Base-by-base conservation (phyloP, 768 basidiomycete species). In the Termitomyces sp. region DNA sequence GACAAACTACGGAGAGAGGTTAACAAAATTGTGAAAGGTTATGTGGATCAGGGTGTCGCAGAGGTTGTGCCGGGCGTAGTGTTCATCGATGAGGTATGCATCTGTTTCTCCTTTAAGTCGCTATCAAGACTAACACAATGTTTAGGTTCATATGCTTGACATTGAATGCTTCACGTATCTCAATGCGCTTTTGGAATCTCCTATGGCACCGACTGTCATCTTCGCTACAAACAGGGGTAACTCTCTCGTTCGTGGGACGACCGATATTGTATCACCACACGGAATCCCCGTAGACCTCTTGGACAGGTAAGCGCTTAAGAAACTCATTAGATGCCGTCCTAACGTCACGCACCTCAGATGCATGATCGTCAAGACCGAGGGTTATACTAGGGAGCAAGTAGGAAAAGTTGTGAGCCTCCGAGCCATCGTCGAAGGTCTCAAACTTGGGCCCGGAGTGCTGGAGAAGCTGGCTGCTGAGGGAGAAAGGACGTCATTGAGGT, bases 81-180 rank as follows among this genome's bases (percentile, higher is more conserved):
- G 14, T 99, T 99, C 73, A 95, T 99, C 60, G 97, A 98, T 70
- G 97, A 99, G 84, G 96, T 97, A 65, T 58, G 82, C 5, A 36
- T 37, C 18, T 30, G 50, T 34, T 51, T 24, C 47, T 27, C 40
- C 56, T 50, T 48, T 22, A 33, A 44, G 24, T 60, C 27, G 48
- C 40, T 33, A 37, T 33, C 24, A 40, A 20, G 43, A 55, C 39
- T 16, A 33, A 14, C 18, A 67, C 40, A 34, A 14, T 36, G 22
- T 30, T 40, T 66, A 97, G 95, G 96, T 98, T 24, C 97, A 99
- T 76, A 98, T 98, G 96, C 86, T 99, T 59, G 97, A 99, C 71
- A 95, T 98, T 67, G 97, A 99, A 72, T 98, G 95, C 72, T 99
- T 98, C 78, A 98, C 97, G 5, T 99, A 96, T 75, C 83, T 99